Conservation (phyloP, 2,329 filamentous ascomycete species). For the Fusarium camptoceras region DNA sequence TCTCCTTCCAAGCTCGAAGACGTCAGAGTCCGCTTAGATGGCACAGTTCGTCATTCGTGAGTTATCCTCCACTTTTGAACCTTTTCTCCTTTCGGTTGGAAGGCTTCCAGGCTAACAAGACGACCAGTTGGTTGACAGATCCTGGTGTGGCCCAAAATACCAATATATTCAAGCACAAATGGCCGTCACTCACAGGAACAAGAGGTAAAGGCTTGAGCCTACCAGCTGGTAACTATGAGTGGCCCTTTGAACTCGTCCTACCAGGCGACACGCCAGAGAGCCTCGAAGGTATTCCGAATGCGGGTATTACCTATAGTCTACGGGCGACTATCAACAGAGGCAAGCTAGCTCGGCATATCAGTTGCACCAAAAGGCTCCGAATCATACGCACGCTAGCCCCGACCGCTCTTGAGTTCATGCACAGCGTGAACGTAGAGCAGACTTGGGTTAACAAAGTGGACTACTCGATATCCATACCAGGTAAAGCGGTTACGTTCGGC, state of each 20-base stretch:
- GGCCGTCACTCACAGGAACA: slow-evolving; percentile 70
- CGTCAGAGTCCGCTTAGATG: slow-evolving; percentile 75
- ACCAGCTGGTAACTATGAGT: slow-evolving; percentile 82
- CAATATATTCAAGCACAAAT: slow-evolving; percentile 74
- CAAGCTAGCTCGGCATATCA: slow-evolving; percentile 86
- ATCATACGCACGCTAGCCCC: slow-evolving; percentile 81
- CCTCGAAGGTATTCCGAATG: slow-evolving; percentile 87
- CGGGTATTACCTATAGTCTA: slow-evolving; percentile 87
- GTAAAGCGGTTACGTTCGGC: slow-evolving; percentile 92
- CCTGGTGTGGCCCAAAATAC: slow-evolving; percentile 67
- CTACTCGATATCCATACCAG: slow-evolving; percentile 91
- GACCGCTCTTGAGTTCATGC: slow-evolving; percentile 78
- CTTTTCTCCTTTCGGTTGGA: fast-evolving
- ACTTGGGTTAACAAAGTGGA: slow-evolving; percentile 97
- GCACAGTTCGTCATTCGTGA: slow-evolving; percentile 73
- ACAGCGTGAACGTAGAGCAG: slow-evolving; percentile 94
- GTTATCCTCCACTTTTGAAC: slow-evolving; percentile 45
- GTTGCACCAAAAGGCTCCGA: slow-evolving; percentile 79
- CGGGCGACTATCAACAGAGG: slow-evolving; percentile 88
- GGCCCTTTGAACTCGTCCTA: slow-evolving; percentile 79
- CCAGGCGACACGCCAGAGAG: slow-evolving; percentile 82
- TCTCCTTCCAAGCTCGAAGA: slow-evolving; percentile 76
- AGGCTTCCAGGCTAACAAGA: not conserved
- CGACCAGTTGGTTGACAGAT: slow-evolving; percentile 60
- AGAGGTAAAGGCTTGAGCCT: slow-evolving; percentile 67